These are phyloP conservation scores for Elasticomyces elasticus DNA, from an alignment of 495 filamentous ascomycete genomes.

Conservation along the genomic window DNA sequence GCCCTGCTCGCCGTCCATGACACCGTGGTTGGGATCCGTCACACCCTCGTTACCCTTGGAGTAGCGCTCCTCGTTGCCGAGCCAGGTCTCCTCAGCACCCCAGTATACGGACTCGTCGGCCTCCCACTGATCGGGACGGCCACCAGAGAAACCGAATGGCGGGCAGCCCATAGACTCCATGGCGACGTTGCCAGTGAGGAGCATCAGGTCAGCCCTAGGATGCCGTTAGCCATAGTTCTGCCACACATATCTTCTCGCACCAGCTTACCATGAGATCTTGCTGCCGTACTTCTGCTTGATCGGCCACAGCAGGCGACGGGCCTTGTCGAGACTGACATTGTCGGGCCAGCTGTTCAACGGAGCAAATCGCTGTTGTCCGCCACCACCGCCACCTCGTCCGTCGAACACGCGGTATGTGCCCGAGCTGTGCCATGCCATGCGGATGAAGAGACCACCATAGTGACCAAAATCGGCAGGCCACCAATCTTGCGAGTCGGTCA, in stretches of 20 bases:
- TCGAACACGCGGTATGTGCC: slow-evolving; percentile 65
- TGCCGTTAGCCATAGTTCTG: background rate
- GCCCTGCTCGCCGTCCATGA: slow-evolving; percentile 38
- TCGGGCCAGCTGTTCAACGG: slow-evolving; percentile 74
- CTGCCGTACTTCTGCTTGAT: slow-evolving; percentile 73
- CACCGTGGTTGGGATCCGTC: slow-evolving; percentile 30
- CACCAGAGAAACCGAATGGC: slow-evolving; percentile 62
- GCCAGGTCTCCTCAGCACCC: slow-evolving; percentile 61
- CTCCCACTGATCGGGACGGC: slow-evolving; percentile 58
- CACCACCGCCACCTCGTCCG: slow-evolving; percentile 60
- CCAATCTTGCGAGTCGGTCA: slow-evolving; percentile 67
- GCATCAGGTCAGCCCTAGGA: slow-evolving; percentile 49
- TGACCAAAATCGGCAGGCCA: slow-evolving; percentile 72
- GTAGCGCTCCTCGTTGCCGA: slow-evolving; percentile 61
- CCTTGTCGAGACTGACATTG: slow-evolving; percentile 67
- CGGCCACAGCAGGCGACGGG: slow-evolving; percentile 64
- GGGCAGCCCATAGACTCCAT: slow-evolving; percentile 66
- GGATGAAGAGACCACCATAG: slow-evolving; percentile 66
- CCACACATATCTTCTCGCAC: too few species aligned
- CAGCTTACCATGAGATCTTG: slow-evolving; percentile 54
- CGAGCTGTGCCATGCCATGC: slow-evolving; percentile 68
- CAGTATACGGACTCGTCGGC: slow-evolving; percentile 65
- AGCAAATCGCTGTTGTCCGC: slow-evolving; percentile 64
- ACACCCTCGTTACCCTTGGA: slow-evolving; percentile 38
- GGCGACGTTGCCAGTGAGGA: slow-evolving; percentile 62